Evolutionary conservation across 768 basidiomycete species (phyloP), one percentile per base, ranked within the genome.

Genomic region (Russula foetens): DNA sequence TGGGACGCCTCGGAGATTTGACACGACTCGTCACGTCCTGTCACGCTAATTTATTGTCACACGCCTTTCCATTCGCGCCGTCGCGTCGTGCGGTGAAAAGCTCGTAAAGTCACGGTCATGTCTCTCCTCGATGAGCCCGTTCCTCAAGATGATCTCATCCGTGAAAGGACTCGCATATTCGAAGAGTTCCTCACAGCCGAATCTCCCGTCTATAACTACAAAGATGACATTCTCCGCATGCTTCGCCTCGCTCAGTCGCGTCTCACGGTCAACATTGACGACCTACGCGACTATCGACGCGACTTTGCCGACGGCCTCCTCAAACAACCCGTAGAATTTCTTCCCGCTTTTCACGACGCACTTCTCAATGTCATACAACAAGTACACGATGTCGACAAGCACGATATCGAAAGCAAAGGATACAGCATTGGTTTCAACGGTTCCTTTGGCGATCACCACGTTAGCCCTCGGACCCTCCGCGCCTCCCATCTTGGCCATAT

Each of bases 391-490:
- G 74, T 79, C 17, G 81, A 87, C 48, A 94, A 95, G 75, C 86
- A 95, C 74, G 84, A 88, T 48, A 83, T 92, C 59, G 79, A 84
- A 35, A 85, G 82, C 60, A 95, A 88, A 71, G 83, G 78, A 65
- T 98, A 85, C 74, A 86, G 88, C 66, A 80, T 98, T 58, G 97
- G 95, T 24, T 85, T 98, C 72, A 88, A 90, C 67, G 97, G 97
- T 53, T 95, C 92, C 7, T 99, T 99, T 72, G 97, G 97, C 47
- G 96, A 98, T 74, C 92, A 98, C 73, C 95, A 98, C 73, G 90
- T 95, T 72, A 98, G 89, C 73, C 97, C 97, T 49, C 81, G 97
- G 8, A 93, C 93, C 19, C 81, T 99, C 53, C 83, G 85, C 59
- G 89, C 93, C 31, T 80, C 83, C 62, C 88, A 98, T 72, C 83